Percentiles rank a stretch among this genome's conserved stretches.
Evolutionary conservation across 768 basidiomycete genomes (phyloP).

Genomic region (Pholiota molesta): DNA sequence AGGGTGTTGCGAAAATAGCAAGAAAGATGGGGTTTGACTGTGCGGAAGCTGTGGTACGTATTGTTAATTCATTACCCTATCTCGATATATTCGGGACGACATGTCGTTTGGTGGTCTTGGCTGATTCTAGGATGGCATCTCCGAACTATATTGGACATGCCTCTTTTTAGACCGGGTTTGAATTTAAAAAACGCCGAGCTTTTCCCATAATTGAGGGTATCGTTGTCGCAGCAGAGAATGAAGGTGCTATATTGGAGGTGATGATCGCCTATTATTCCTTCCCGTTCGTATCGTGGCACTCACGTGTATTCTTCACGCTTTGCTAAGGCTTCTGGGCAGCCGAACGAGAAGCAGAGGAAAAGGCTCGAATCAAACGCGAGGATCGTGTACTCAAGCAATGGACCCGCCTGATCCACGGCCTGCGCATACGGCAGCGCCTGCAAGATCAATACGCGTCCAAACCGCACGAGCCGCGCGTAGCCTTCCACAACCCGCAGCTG

Average conservation of each 20-base stretch:
- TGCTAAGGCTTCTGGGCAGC: slow-evolving; percentile 83
- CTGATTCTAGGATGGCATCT: slow-evolving; percentile 1
- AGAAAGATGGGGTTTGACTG: slow-evolving; percentile 84
- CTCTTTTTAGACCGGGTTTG: slow-evolving; percentile 80
- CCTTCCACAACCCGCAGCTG: not conserved
- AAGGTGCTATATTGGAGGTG: slow-evolving; percentile 75
- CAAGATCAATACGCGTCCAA: slow-evolving; percentile 71
- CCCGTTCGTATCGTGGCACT: not conserved
- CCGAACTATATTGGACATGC: not conserved
- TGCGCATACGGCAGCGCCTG: slow-evolving; percentile 83
- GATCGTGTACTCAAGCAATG: slow-evolving; percentile 87
- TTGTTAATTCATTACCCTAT: not conserved
- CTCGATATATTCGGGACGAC: not conserved
- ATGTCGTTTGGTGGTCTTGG: slow-evolving; percentile 5
- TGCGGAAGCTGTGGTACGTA: slow-evolving; percentile 93
- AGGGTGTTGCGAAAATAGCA: slow-evolving; percentile 88
- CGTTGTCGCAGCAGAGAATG: slow-evolving; percentile 83
- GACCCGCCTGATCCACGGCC: slow-evolving; percentile 84
- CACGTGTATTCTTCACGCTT: slow-evolving; percentile 12
- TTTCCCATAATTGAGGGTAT: slow-evolving; percentile 85
- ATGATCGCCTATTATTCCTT: slow-evolving; percentile 17
- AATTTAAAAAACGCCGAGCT: slow-evolving; percentile 92
- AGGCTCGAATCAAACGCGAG: slow-evolving; percentile 71
- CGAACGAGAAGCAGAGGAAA: slow-evolving; percentile 77
- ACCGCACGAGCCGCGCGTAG: slow-evolving; percentile 21